Evolutionary conservation across 768 basidiomycete genomes (phyloP), one percentile per base, ranked within the genome.

Genomic region (Plicaturopsis crispa): DNA sequence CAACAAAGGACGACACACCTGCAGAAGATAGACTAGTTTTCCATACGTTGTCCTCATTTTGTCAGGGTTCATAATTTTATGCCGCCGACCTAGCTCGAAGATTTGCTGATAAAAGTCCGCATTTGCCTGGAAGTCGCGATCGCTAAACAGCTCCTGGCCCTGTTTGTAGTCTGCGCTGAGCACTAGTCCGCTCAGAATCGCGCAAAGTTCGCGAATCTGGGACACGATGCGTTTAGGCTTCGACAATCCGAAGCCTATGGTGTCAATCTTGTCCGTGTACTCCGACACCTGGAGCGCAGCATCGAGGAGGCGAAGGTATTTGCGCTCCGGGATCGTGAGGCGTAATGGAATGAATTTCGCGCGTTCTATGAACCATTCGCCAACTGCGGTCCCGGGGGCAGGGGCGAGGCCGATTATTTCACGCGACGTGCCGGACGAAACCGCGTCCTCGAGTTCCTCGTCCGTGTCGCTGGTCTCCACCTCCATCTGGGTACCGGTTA

Each of bases 21-120:
- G 84, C 23, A 89, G 70, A 39, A 90, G 62, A 57, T 89, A 90
- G 23, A 89, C 79, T 42, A 90, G 62, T 52, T 90, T 90, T 7
- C 88, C 88, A 44, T 91, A 91, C 6, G 84, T 90, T 20, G 83
- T 79, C 18, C 88, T 73, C 87, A 90, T 89, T 49, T 89, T 89
- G 53, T 90, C 88, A 0, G 88, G 88, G 49, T 90, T 91, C 84
- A 85, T 88, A 52, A 91, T 90, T 57, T 90, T 90, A 54, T 89
- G 84, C 41, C 87, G 70, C 35, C 86, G 67, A 14, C 88, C 86
- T 17, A 90, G 70, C 59, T 90, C 87, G 46, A 90, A 90, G 18
- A 89, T 69, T 11, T 67, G 60, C 42, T 87, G 84, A 51, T 82
- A 91, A 52, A 90, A 91, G 6, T 80, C 76, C 13, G 75, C 76